Evolutionary conservation across 2,329 filamentous ascomycete genomes (phyloP), one percentile per base, ranked within the genome.

Genomic region (Ophiocordyceps robertsii): DNA sequence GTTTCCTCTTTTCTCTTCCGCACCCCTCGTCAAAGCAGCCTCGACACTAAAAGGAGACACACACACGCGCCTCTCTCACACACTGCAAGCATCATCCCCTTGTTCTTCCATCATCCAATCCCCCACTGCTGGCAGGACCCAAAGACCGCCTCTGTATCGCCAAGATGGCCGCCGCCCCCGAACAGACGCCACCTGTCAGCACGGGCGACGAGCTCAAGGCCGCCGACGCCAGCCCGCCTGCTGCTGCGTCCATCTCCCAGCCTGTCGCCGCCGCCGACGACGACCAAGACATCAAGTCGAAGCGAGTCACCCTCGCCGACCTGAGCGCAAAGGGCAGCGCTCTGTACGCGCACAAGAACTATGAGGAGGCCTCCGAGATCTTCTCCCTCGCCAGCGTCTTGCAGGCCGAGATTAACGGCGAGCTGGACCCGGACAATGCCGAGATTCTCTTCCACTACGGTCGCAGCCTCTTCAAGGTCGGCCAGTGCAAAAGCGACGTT

Each of bases 391-490:
- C 92, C 29, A 86, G 86, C 43, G 85, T 93, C 60, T 74, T 95
- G 47, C 92, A 98, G 65, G 86, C 85, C 44, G 78, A 86, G 60
- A 70, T 95, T 60, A 92, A 95, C 60, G 92, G 90, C 61, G 92
- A 96, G 64, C 84, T 93, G 73, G 80, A 80, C 14, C 79, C 85
- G 4, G 81, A 87, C 44, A 98, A 98, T 54, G 90, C 89, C 40
- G 90, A 96, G 59, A 77, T 98, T 38, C 77, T 96, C 17, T 98
- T 94, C 62, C 77, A 88, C 49, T 98, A 98, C 63, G 92, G 92
- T 13, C 85, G 90, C 58, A 87, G 87, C 44, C 69, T 98, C 17
- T 96, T 94, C 72, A 89, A 89, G 61, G 84, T 96, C 46, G 92
- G 89, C 29, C 84, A 96, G 60, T 82, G 79, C 60, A 95, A 94